Percentiles rank a stretch among this genome's conserved stretches.
Evolutionary conservation across 345 rosid species (phyloP).

Genomic region (Eutrema heterophyllum): DNA sequence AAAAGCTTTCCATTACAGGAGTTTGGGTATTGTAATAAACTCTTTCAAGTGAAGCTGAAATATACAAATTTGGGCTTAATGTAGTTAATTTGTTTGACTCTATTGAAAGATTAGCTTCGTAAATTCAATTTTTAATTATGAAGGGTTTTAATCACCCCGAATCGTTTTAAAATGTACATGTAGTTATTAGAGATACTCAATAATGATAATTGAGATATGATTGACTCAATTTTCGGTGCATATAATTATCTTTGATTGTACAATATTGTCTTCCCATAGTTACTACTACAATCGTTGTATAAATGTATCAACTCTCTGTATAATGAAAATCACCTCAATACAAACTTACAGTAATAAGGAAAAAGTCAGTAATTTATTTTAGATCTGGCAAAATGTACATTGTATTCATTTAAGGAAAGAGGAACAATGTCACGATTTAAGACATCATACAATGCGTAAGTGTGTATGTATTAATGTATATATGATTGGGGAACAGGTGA

Average conservation of each 20-base stretch:
- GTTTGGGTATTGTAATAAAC: neutral
- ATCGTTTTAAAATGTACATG: neutral
- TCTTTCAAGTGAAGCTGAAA: neutral
- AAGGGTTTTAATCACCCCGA: neutral
- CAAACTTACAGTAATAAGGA: too few species aligned
- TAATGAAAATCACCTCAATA: too few species aligned
- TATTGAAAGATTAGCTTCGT: neutral
- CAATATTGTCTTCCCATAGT: too few species aligned
- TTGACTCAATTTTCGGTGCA: too few species aligned
- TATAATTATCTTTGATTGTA: too few species aligned
- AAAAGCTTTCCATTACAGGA: neutral
- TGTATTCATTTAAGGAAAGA: neutral
- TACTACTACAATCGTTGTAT: too few species aligned
- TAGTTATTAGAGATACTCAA: too few species aligned
- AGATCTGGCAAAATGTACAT: constrained; percentile 8
- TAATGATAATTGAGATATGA: too few species aligned
- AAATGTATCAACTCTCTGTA: too few species aligned
- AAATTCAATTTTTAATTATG: neutral
- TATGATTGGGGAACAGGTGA: constrained; percentile 9
- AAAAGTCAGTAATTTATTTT: neutral
- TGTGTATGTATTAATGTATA: neutral
- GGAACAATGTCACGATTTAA: neutral
- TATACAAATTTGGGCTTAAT: neutral
- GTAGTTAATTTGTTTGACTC: neutral
- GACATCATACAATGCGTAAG: constrained; percentile 4